Evolutionary conservation across 768 basidiomycete species (phyloP), one percentile per base, ranked within the genome.

Genomic region (Calocybe gangraenosa): DNA sequence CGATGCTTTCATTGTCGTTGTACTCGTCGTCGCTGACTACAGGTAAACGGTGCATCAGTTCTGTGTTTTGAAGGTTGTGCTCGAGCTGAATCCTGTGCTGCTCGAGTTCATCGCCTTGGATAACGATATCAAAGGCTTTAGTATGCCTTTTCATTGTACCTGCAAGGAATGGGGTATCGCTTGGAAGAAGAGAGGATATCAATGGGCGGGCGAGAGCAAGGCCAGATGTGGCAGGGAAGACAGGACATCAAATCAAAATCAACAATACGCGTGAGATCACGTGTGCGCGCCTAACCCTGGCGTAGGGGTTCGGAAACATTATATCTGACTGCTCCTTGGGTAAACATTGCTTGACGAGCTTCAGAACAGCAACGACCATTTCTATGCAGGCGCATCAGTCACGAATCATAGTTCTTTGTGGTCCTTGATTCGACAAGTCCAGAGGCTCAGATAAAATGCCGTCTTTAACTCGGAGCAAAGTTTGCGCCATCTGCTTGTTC

Each of bases 71-170:
- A 46, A 92, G 74, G 56, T 87, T 84, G 58, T 82, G 71, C 65
- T 92, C 89, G 40, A 92, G 84, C 59, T 79, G 78, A 41, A 87
- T 84, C 49, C 89, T 81, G 59, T 82, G 62, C 23, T 82, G 73
- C 62, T 92, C 89, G 55, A 83, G 79, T 65, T 81, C 78, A 60
- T 91, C 88, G 47, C 81, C 82, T 7, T 57, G 71, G 43, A 90
- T 90, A 67, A 64, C 66, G 46, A 69, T 58, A 56, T 72, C 68
- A 36, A 68, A 54, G 50, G 61, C 65, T 63, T 51, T 63, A 47
- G 61, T 47, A 30, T 63, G 67, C 55, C 63, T 60, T 53, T 62
- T 65, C 72, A 71, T 72, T 46, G 53, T 55, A 30, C 25, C 39
- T 40, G 42, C 37, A 14, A n/a, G 34, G 14, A 5, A 35, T 35